These are phyloP conservation scores for Pachysandra terminalis DNA, from an alignment of 164 flowering plant genomes.

Conservation along the genomic window DNA sequence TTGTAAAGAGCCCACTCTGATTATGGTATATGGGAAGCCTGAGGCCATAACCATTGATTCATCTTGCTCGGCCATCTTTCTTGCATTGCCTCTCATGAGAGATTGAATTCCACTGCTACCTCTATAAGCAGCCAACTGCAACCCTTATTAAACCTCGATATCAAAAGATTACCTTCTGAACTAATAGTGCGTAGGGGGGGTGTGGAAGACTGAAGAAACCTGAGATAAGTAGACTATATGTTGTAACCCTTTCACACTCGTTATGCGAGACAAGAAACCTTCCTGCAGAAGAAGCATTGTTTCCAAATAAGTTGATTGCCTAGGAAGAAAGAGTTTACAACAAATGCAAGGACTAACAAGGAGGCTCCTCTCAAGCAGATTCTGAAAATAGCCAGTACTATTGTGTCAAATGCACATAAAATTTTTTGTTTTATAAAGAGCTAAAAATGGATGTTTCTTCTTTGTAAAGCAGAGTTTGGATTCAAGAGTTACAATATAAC, in stretches of 20 bases:
- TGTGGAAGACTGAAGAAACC: constrained; percentile 36
- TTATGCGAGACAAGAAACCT: constrained; percentile 52
- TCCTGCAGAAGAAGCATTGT: constrained; percentile 41
- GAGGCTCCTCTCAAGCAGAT: neutral
- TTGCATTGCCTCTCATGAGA: constrained; percentile 58
- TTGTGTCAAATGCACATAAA: neutral
- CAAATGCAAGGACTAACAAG: neutral
- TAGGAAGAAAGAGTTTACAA: neutral
- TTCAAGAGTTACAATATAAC: neutral
- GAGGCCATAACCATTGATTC: constrained; percentile 50
- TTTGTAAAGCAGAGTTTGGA: neutral
- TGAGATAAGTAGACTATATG: constrained; percentile 79
- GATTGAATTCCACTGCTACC: constrained; percentile 73
- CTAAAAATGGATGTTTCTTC: neutral
- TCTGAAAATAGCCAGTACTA: neutral
- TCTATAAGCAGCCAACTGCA: constrained; percentile 90
- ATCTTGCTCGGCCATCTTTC: constrained; percentile 76
- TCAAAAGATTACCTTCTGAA: neutral
- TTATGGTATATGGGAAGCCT: constrained; percentile 80
- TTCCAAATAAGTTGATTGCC: neutral
- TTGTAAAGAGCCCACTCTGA: constrained; percentile 61
- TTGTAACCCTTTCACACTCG: constrained; percentile 56
- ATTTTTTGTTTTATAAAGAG: neutral
- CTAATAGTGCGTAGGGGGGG: neutral
- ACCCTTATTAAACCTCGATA: constrained; percentile 41